Evolutionary conservation across 306 rosid species (phyloP), one percentile per base, ranked within the genome.

Genomic region (Fagus sylvatica): DNA sequence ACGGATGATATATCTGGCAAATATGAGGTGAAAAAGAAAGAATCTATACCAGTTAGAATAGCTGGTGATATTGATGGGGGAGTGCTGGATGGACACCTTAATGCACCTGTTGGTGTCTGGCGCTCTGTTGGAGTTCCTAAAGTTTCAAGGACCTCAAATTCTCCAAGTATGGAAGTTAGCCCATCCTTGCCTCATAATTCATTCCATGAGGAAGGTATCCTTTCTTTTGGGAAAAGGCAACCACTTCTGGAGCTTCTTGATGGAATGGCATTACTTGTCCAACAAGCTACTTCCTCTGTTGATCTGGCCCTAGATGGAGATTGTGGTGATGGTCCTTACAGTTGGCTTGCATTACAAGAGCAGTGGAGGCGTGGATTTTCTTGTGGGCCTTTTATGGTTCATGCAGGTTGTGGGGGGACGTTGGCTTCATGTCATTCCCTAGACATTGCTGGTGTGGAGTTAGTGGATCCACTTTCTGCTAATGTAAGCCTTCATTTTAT

Each of bases 201-300:
- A 48, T 91, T 88, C 89, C 90, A 84, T 49, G 99, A 95, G 66
- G 99, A 95, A 54, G 85, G 96, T 69, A 86, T 93, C 76, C 96
- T 93, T 84, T 87, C 98, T 72, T 95, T 90, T 61, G 85, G 92
- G 82, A 97, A 95, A 79, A 89, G 97, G 81, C 91, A 90, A 82
- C 96, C 98, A 33, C 99, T 95, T 85, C 98, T 91, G 85, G 99
- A 95, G 83, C 94, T 95, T 80, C 98, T 95, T 79, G 99, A 95
- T 76, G 97, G 98, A 72, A 82, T 95, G 69, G 80, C 91, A 36
- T 84, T 95, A 55, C 95, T 95, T 82, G 98, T 93, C 72, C 99
- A 95, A 77, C 99, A 95, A 76, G 98, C 99, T 79, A 88, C 89
- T 72, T 88, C 99, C 74, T 89, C 91, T 76, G 99, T 95, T 80